Base-by-base conservation (phyloP, 345 rosid species). In the Populus ilicifolia region DNA sequence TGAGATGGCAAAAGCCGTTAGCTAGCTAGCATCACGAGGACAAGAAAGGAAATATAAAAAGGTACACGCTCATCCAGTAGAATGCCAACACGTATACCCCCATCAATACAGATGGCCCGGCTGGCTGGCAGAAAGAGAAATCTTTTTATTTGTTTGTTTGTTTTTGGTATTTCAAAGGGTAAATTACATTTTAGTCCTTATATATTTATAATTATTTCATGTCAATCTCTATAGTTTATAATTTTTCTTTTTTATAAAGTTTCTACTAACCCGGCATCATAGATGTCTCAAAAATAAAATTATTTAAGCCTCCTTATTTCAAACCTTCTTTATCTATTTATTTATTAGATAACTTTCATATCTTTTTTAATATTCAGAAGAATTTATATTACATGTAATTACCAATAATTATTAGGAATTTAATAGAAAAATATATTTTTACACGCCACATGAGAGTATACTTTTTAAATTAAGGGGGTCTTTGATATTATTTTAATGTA, bases 61-160 rank as follows among this genome's bases (percentile, higher is more conserved):
- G 10, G n/a, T 36, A 75, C 77, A 80, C 69, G 72, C 25, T 20
- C 20, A 8, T 6, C 84, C 69, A 80, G 48, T 75, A 16, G 23
- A 1, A n/a, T 20, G 5, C 7, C 3, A 63, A 67, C 88, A 80
- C 80, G 72, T 75, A 69, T 59, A 18, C 56, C 69, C 23, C 81
- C 72, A 84, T 83, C 84, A 80, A 72, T 48, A 38, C 56, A 74
- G 73, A 65, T 70, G 76, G 72, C 82, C 64, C 78, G 72, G 74
- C 82, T 71, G 74, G 78, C 66, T 82, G 85, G 84, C 83, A 78
- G 79, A 73, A 66, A 77, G 65, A 70, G 67, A 30, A 43, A 48
- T 65, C 29, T 67, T 8, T 38, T 68, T 38, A 10, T 67, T 21
- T 10, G 4, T 10, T 65, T 59, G 10, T 59, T 18, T n/a, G 3